Percentiles rank a stretch among this genome's conserved stretches.
Conservation (phyloP, 495 filamentous ascomycete genomes). For the Hypoxylon fragiforme region DNA sequence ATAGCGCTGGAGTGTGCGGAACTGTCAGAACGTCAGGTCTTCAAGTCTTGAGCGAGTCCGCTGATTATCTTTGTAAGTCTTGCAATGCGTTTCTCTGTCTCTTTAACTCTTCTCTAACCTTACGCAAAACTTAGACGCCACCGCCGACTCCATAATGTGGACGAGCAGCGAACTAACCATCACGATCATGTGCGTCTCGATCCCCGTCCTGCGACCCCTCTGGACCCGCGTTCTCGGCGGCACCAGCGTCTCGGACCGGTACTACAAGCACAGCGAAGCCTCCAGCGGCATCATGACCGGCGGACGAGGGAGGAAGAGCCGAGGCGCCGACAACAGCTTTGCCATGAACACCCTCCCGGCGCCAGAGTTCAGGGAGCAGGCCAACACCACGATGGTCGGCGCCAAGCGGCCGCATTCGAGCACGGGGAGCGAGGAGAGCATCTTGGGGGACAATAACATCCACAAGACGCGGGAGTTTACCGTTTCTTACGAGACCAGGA, state of each 20-base stretch:
- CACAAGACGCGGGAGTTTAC: conserved; percentile 15
- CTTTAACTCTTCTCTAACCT: conserved; percentile 1
- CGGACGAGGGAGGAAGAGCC: conserved; percentile 2
- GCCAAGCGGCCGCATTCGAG: background rate
- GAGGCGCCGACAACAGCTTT: conserved; percentile 1
- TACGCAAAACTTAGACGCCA: background rate
- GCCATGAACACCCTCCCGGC: conserved; percentile 8
- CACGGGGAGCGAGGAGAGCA: conserved; percentile 6
- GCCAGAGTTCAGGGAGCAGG: conserved; percentile 4
- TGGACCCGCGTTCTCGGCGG: conserved; percentile 5
- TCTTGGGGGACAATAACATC: conserved; percentile 8
- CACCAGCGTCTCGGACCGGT: background rate
- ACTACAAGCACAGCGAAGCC: conserved; percentile 6
- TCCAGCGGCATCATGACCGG: conserved; percentile 11
- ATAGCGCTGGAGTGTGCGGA: conserved; percentile 20
- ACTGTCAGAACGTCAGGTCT: conserved; percentile 10
- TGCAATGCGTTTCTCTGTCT: too few relatives aligned
- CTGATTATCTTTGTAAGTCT: conserved; percentile 22
- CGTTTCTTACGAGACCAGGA: conserved; percentile 7
- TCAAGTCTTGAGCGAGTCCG: conserved; percentile 1
- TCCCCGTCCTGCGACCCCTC: conserved; percentile 28
- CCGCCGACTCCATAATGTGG: conserved; percentile 14
- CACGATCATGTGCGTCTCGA: conserved; percentile 34
- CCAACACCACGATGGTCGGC: conserved; percentile 7
- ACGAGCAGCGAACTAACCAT: conserved; percentile 34